These are phyloP conservation scores for Polytrichum commune DNA, from an alignment of 225 moss, liverwort and hornwort genomes.

Conservation along the genomic window DNA sequence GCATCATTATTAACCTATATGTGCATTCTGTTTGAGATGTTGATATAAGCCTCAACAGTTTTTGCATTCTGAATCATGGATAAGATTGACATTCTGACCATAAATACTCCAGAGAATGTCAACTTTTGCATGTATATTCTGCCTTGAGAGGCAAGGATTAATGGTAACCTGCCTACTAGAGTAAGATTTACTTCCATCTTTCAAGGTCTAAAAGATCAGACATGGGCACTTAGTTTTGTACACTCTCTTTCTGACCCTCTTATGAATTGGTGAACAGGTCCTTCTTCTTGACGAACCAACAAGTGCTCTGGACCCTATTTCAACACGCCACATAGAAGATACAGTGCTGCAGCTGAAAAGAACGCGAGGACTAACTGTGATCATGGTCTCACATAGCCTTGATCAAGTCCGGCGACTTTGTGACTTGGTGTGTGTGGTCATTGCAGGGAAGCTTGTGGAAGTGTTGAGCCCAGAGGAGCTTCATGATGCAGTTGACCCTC, in stretches of 20 bases:
- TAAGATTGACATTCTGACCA: no score
- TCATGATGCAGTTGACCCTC: slow-evolving; percentile 27
- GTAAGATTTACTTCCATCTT: no score
- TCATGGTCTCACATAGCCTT: slow-evolving; percentile 56
- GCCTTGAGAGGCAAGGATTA: no score
- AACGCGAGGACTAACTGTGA: slow-evolving; percentile 35
- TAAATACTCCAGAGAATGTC: no score
- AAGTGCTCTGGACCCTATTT: slow-evolving; percentile 53
- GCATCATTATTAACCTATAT: not conserved
- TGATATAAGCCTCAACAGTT: no score
- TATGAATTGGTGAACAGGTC: slow-evolving; percentile 23
- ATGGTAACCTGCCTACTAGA: no score
- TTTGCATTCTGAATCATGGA: no score
- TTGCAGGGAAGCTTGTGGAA: slow-evolving; percentile 37
- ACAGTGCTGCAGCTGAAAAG: slow-evolving; percentile 33
- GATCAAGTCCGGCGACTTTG: slow-evolving; percentile 52
- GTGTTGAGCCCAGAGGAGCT: slow-evolving; percentile 32
- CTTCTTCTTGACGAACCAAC: slow-evolving; percentile 62
- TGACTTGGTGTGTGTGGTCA: slow-evolving; percentile 37
- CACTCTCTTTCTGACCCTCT: not conserved
- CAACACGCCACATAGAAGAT: slow-evolving; percentile 53
- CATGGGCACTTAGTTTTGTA: no score
- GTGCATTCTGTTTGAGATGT: not conserved
- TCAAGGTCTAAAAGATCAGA: no score
- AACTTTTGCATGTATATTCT: no score